Evolutionary conservation across 2,329 filamentous ascomycete genomes (phyloP).

Genomic region (Magnaporthiopsis incrustans): DNA sequence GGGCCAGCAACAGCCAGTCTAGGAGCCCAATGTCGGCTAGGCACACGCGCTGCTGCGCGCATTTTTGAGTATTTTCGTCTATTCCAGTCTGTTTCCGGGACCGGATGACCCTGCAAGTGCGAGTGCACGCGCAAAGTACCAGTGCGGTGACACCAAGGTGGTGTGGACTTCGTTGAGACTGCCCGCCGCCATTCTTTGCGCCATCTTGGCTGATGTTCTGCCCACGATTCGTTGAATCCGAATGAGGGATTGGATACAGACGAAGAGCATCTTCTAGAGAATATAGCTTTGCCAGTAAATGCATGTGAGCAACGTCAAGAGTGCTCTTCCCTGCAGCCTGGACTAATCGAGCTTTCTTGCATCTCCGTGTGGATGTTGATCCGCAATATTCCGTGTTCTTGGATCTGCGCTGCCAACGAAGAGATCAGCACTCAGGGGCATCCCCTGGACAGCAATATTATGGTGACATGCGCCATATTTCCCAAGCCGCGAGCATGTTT

Average conservation of each 20-base stretch:
- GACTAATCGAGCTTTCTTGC: neutral
- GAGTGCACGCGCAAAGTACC: neutral
- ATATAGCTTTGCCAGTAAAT: neutral
- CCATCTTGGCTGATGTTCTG: neutral
- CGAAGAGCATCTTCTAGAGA: neutral
- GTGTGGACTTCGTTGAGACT: neutral
- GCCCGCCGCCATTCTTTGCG: neutral
- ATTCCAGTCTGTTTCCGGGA: neutral
- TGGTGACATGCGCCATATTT: neutral
- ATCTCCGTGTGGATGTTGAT: neutral
- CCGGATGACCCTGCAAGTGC: neutral
- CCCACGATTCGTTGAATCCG: neutral
- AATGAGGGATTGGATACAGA: neutral
- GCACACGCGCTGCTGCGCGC: neutral
- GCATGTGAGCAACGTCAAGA: neutral
- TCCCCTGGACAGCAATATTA: neutral
- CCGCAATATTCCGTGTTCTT: neutral
- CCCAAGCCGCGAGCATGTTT: neutral
- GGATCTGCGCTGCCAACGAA: neutral
- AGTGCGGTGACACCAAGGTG: neutral
- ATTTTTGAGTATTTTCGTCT: neutral
- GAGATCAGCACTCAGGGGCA: neutral
- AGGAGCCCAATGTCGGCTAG: neutral
- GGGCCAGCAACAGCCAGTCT: neutral
- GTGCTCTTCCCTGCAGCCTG: neutral